phyloP scores from a whole-genome alignment of 495 filamentous ascomycete species.

The Bacidia gigantensis region DNA sequence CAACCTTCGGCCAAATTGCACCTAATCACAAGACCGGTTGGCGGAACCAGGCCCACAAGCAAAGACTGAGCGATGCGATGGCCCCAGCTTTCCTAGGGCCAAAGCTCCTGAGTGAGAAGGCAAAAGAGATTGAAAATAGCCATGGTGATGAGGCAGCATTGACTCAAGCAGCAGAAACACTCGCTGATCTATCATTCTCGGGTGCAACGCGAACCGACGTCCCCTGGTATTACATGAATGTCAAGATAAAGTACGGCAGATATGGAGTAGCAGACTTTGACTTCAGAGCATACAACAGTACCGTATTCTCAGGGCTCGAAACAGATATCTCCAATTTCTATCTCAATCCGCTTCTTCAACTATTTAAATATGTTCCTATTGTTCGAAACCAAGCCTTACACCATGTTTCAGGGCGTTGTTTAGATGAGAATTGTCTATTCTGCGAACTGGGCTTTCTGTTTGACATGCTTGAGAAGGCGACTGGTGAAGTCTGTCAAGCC shows the following conservation, averaged over 20 bases:
- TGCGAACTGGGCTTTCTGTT: conserved; percentile 94
- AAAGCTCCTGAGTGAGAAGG: conserved; percentile 89
- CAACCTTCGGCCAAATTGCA: conserved; percentile 59
- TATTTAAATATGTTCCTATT: conserved; percentile 78
- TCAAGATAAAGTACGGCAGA: conserved; percentile 94
- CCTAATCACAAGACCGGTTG: conserved; percentile 58
- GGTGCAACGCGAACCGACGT: conserved; percentile 55
- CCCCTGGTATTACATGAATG: conserved; percentile 71
- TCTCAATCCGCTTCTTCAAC: conserved; percentile 81
- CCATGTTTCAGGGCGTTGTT: conserved; percentile 73
- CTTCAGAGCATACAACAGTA: conserved; percentile 94
- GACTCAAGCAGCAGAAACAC: conserved; percentile 47
- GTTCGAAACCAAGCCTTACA: conserved; percentile 82
- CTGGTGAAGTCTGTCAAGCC: conserved; percentile 88
- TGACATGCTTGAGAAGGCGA: conserved; percentile 95
- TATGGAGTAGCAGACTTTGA: conserved; percentile 98
- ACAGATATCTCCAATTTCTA: conserved; percentile 96
- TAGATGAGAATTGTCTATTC: conserved; percentile 67
- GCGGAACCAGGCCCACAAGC: conserved; percentile 75
- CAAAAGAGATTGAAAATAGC: conserved; percentile 21
- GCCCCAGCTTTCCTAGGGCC: conserved; percentile 53
- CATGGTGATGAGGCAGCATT: conserved; percentile 33
- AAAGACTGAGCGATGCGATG: conserved; percentile 33
- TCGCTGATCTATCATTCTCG: conserved; percentile 46
- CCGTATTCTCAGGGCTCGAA: conserved; percentile 76